A percentile compares a stretch with the other conserved stretches of the same genome.
Evolutionary conservation across 106 monocot genomes (phyloP).

Genomic region (Acanthochlamys bracteata): DNA sequence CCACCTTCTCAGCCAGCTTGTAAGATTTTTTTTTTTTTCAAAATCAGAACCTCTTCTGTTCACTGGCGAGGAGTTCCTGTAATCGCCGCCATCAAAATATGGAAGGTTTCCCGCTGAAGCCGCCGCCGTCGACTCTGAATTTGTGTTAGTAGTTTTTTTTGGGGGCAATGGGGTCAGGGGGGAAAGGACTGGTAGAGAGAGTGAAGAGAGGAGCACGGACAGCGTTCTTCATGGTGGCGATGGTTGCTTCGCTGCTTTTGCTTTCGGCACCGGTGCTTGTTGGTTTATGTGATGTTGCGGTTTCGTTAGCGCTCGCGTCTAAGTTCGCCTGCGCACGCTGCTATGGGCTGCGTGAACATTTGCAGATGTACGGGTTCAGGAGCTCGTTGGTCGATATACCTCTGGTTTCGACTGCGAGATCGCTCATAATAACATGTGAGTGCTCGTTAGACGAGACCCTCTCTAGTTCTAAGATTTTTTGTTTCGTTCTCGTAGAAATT

Average conservation of each 20-base stretch:
- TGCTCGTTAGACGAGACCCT: background rate
- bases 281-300: conserved; percentile 45
- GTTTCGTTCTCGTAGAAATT: no score
- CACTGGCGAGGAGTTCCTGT: no score
- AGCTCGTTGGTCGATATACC: conserved; percentile 71
- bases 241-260: conserved; percentile 70
- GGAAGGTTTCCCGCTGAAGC: background rate
- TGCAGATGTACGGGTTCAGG: conserved; percentile 46
- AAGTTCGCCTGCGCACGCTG: conserved; percentile 46
- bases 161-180: conserved; percentile 21
- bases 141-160: background rate
- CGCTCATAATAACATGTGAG: conserved; percentile 64
- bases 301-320: conserved; percentile 44
- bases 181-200: conserved; percentile 60
- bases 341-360: conserved; percentile 42
- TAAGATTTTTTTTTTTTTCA: no score
- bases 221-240: conserved; percentile 65
- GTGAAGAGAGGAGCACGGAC: conserved; percentile 43
- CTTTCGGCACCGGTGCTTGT: conserved; percentile 71
- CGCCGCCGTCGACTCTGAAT: background rate
- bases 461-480: no score
- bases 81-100: no score
- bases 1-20: no score
- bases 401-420: conserved; percentile 61
- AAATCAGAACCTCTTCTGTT: no score